Evolutionary conservation across 257 asterid genomes (phyloP), one percentile per base, ranked within the genome.

Genomic region (Solanum virginianum): DNA sequence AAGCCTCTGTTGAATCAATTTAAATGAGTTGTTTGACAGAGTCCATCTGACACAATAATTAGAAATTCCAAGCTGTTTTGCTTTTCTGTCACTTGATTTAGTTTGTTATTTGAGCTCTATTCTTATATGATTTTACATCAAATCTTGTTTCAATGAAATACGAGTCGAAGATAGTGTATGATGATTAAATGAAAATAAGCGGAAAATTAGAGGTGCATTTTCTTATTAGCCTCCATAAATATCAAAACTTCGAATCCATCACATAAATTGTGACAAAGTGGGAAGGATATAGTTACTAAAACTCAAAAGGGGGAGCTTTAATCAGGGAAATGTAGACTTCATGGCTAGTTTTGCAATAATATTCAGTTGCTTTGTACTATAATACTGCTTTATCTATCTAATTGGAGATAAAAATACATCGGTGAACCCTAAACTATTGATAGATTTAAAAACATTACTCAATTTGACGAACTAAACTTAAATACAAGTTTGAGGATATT

Each of bases 401-500:
- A 39, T 5, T 69, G 77, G 77, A 69, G 77, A 36, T 36, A 36
- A 1, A 36, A 36, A 36, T 29, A 29, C 6, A 69, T 17, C 36
- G 22, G 65, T 57, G 26, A 8, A 1, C 0, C 4, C 4, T 32
- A 32, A 32, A 32, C 4, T 32, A 32, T 32, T 2, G 36, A 32
- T 32, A 32, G 4, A 32, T 32, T 32, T 32, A 32, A 32, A 32
- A 32, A 32, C 3, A 32, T 3, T 0, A 0, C 36, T 32, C 36
- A 32, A 32, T 0, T 32, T 32, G 0, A 32, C 4, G 0, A 32
- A 32, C 4, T 32, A 32, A 32, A 0, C 1, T 32, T 3, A 32
- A 32, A 0, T 32, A 32, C 0, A 32, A 32, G 4, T 32, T 32
- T 32, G 4, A 3, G 0, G 1, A 0, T 32, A 0, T 32, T 32